phyloP scores from a whole-genome alignment of 495 filamentous ascomycete genomes.

The Poronia punctata region DNA sequence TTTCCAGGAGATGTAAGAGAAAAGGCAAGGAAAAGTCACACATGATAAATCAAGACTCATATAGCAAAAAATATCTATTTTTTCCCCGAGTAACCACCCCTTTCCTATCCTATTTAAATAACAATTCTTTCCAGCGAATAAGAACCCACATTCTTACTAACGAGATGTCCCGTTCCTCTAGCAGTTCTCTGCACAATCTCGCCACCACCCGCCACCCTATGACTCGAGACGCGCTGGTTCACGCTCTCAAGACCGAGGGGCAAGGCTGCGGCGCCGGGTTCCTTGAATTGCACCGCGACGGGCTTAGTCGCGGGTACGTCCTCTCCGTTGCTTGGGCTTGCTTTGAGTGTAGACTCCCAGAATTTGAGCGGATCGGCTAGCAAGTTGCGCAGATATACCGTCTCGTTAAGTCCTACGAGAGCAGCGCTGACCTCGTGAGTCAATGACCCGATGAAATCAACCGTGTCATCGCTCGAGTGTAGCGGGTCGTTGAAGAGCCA shows the following conservation, averaged over 20 bases:
- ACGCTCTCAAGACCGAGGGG: constrained; percentile 71
- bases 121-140: constrained; percentile 70
- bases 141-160: constrained; percentile 62
- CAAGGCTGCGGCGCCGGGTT: constrained; percentile 32
- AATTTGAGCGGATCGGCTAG: constrained; percentile 66
- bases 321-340: background rate
- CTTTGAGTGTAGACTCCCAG: constrained; percentile 39
- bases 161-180: constrained; percentile 65
- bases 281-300: constrained; percentile 16
- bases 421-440: constrained; percentile 68
- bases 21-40: no score
- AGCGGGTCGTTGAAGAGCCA: constrained; percentile 62
- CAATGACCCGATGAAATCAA: constrained; percentile 61
- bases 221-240: constrained; percentile 37
- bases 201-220: constrained; percentile 54
- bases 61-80: no score
- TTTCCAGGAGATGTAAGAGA: no score
- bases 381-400: constrained; percentile 58
- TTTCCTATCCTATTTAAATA: no score
- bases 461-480: constrained; percentile 43
- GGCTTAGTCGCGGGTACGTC: constrained; percentile 7
- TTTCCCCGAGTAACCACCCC: no score
- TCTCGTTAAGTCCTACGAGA: constrained; percentile 69
- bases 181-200: constrained; percentile 56
- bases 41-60: no score